A percentile compares a stretch with the other conserved stretches of the same genome.
Conservation (phyloP, 2,329 filamentous ascomycete genomes). For the Phaeosphaeria sp. region DNA sequence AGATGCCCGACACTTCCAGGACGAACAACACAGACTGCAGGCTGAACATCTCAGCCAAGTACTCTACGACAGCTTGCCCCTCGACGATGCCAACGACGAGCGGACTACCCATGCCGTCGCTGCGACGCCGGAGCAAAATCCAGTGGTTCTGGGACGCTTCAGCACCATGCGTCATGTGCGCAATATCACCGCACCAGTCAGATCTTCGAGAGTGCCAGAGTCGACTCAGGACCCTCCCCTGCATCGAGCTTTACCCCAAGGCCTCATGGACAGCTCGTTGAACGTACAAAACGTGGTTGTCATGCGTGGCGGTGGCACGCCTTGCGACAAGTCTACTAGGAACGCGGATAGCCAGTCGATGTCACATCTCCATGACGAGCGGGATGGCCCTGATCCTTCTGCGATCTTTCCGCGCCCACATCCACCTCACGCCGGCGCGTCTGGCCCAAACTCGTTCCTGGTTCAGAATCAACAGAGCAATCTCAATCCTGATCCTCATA, state of each 20-base stretch:
- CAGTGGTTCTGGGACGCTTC: not conserved
- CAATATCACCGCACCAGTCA: constrained; percentile 12
- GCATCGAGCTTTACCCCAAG: not conserved
- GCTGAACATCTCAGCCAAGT: constrained; percentile 34
- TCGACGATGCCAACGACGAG: not conserved
- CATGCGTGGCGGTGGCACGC: constrained; percentile 18
- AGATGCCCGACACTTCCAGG: not conserved
- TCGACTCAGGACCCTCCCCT: not conserved
- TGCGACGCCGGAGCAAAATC: not conserved
- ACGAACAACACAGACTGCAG: constrained; percentile 28
- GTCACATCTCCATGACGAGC: not conserved
- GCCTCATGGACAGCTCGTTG: not conserved
- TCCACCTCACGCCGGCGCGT: too few species aligned
- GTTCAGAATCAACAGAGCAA: too few species aligned
- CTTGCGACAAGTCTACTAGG: not conserved
- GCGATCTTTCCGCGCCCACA: too few species aligned
- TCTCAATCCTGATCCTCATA: too few species aligned
- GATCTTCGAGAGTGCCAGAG: not conserved
- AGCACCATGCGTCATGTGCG: constrained; percentile 9
- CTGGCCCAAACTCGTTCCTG: too few species aligned
- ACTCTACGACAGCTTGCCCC: constrained; percentile 22
- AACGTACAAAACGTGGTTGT: constrained; percentile 4
- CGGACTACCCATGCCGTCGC: not conserved
- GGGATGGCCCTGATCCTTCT: too few species aligned
- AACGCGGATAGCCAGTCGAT: not conserved